These are phyloP conservation scores for Helminthosporium solani DNA, from an alignment of 2,329 filamentous ascomycete genomes.

Conservation along the genomic window DNA sequence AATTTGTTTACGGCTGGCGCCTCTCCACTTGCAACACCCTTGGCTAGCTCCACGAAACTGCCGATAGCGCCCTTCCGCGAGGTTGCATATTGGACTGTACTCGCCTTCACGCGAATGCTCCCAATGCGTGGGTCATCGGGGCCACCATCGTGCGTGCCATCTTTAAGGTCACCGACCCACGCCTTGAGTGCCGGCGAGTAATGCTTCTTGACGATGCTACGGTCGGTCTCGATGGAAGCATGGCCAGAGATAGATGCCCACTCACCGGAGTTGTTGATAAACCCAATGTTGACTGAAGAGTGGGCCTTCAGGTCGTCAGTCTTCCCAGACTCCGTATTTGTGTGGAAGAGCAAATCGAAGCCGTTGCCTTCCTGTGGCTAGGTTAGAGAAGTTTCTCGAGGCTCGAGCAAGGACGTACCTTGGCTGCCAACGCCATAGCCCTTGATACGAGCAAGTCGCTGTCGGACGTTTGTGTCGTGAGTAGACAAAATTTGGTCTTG, in stretches of 20 bases:
- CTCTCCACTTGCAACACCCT: conserved; percentile 72
- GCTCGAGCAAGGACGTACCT: conserved; percentile 53
- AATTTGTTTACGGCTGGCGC: conserved; percentile 72
- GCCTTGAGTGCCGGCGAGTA: conserved; percentile 74
- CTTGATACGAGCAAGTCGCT: conserved; percentile 72
- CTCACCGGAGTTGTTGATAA: conserved; percentile 72
- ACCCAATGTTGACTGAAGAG: conserved; percentile 76
- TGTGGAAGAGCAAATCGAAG: conserved; percentile 84
- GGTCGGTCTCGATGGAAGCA: conserved; percentile 69
- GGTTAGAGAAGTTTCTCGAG: conserved; percentile 1
- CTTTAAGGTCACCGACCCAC: conserved; percentile 78
- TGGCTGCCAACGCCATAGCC: conserved; percentile 81
- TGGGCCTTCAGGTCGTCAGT: conserved; percentile 75
- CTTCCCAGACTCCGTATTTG: conserved; percentile 88
- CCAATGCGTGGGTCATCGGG: conserved; percentile 79
- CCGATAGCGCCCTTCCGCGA: conserved; percentile 63
- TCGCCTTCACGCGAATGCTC: conserved; percentile 73
- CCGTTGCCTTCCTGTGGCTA: conserved; percentile 67
- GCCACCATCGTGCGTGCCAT: conserved; percentile 79
- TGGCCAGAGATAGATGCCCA: conserved; percentile 85
- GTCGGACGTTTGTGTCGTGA: conserved; percentile 72
- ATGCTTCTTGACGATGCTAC: conserved; percentile 63
- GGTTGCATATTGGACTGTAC: conserved; percentile 71
- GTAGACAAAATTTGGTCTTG: conserved; percentile 79
- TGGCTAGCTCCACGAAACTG: conserved; percentile 68